Conservation (phyloP, 148 eudicot genomes). For the Selenicereus undatus region DNA sequence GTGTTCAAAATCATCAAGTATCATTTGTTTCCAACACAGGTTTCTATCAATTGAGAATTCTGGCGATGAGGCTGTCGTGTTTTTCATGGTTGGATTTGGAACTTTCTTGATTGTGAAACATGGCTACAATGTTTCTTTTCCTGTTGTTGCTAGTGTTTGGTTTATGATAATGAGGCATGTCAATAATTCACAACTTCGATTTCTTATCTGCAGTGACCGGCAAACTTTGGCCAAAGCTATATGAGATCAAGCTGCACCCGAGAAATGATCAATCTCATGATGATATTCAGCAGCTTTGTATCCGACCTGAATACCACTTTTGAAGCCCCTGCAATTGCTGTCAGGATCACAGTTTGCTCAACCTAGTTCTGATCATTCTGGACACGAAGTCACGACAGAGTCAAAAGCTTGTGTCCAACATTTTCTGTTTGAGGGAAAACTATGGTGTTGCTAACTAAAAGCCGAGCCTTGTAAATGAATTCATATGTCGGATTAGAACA, state of each 20-base stretch:
- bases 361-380: not conserved
- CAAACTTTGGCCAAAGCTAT: conserved; percentile 1
- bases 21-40: no score
- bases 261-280: not conserved
- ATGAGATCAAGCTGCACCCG: not conserved
- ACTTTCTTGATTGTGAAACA: not conserved
- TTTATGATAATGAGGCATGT: not conserved
- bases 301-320: not conserved
- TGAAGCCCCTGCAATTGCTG: not conserved
- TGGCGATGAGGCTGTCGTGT: not conserved
- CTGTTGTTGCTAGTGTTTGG: not conserved
- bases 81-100: not conserved
- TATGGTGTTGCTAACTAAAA: not conserved
- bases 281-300: not conserved
- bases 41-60: not conserved
- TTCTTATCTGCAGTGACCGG: not conserved
- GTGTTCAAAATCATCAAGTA: no score
- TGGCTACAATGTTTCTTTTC: not conserved
- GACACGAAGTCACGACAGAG: not conserved
- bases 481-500: not conserved
- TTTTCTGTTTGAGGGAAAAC: not conserved
- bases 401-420: not conserved
- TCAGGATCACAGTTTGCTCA: no score
- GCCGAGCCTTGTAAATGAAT: not conserved
- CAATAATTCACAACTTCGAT: not conserved